Base-by-base conservation (phyloP, 805 yeast species). In the Wickerhamiella parazyma region DNA sequence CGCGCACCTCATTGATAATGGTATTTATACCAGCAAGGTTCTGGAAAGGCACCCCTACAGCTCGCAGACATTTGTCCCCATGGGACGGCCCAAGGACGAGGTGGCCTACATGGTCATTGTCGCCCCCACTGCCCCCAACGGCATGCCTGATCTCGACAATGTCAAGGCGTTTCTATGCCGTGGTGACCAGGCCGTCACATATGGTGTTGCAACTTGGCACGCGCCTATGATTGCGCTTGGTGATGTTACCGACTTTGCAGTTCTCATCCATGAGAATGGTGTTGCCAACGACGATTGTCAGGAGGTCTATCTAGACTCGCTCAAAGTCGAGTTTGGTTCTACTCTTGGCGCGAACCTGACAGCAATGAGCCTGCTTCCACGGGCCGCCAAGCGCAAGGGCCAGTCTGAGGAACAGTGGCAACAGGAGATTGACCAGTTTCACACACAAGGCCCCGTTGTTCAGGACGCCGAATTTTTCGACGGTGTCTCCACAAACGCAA, bases 191-290 rank as follows among this genome's bases (percentile, higher is more conserved):
- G 82, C 94, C 0, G 85, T 87, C 3, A 87, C 95, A 0, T 86
- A 86, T 58, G 93, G 86, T 0, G 73, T 49, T 10, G 84, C 80
- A 1, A 73, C 79, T 4, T 87, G 97, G 97, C 97, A 87, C 58
- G 94, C 96, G 0, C 96, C 97, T 3, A 87, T 87, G 97, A 79
- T 89, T 18, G 89, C 84, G 1, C 59, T 85, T 8, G 79, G 77
- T 26, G 75, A 72, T 20, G 64, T 65, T 4, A 63, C 78, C 11
- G 95, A 89, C 55, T 89, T 87, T 63, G 87, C 84, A 2, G 96
- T 89, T n/a, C 64, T 86, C 42, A 78, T 84, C 25, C 80, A 80
- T 56, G 96, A 87, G 54, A 83, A 82, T 50, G 89, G 84, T 1
- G 77, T 81, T 5, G 67, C 77, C 1, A 72, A 73, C 1, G 93